Conservation (phyloP, 768 basidiomycete species). For the Mycena sanguinolenta region DNA sequence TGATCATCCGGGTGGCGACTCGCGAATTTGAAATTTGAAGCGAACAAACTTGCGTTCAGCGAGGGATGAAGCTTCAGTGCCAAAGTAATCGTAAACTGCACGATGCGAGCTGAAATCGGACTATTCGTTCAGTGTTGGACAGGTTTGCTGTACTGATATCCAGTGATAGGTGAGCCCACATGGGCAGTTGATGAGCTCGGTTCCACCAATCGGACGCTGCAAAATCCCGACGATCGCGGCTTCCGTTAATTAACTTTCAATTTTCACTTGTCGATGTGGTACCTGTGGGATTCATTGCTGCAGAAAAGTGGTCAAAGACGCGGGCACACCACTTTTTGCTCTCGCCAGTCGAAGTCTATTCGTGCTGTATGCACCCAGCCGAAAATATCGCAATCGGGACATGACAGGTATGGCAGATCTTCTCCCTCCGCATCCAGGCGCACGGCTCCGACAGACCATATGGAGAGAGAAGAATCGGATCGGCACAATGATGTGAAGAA, state of each 20-base stretch:
- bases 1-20: background rate
- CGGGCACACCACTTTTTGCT: background rate
- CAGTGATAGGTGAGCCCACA: background rate
- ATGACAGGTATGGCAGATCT: background rate
- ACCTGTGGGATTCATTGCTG: background rate
- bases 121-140: background rate
- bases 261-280: background rate
- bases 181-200: constrained; percentile 11
- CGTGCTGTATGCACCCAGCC: background rate
- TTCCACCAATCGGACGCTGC: constrained; percentile 24
- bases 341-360: background rate
- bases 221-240: constrained; percentile 16
- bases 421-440: background rate
- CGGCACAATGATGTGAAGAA: constrained; percentile 19
- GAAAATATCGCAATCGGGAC: background rate
- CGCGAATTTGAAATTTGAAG: background rate
- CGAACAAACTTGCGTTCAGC: background rate
- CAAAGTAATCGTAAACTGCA: background rate
- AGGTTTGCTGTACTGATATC: constrained; percentile 1
- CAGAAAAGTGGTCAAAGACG: background rate
- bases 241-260: constrained; percentile 8
- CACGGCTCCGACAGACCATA: background rate
- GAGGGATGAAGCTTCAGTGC: background rate
- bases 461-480: constrained; percentile 12
- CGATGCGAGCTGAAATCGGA: background rate